Conservation (phyloP, 1,284 basidiomycete species). For the Afroboletus lepidellus region DNA sequence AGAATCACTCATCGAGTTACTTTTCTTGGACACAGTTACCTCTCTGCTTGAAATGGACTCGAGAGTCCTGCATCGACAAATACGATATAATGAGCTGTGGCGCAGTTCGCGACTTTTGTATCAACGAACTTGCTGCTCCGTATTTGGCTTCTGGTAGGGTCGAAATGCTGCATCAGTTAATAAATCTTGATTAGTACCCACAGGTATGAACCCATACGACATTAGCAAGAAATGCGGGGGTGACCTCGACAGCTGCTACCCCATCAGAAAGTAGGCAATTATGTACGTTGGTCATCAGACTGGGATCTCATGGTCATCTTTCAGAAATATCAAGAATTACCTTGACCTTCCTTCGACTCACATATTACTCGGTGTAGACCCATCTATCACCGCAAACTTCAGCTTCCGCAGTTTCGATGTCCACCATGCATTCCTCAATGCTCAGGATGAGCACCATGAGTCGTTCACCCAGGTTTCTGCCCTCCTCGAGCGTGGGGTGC, state of each 20-base stretch:
- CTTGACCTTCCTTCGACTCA: conserved; percentile 46
- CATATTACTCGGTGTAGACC: conserved; percentile 56
- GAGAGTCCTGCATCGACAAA: conserved; percentile 41
- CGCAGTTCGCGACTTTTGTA: conserved; percentile 43
- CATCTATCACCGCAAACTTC: conserved; percentile 42
- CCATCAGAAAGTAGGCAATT: conserved; percentile 41
- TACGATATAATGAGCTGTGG: conserved; percentile 54
- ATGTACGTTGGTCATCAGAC: background rate
- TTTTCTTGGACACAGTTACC: conserved; percentile 37
- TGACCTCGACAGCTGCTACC: conserved; percentile 41
- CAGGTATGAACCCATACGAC: conserved; percentile 47
- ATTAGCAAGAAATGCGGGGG: conserved; percentile 59
- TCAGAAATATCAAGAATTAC: conserved; percentile 50
- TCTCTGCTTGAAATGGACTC: conserved; percentile 47
- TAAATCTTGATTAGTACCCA: conserved; percentile 12
- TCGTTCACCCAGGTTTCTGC: conserved; percentile 60
- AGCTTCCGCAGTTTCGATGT: conserved; percentile 41
- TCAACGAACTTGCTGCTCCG: conserved; percentile 30
- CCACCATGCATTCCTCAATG: conserved; percentile 35
- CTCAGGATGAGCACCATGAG: conserved; percentile 43
- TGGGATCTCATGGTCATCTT: conserved; percentile 3
- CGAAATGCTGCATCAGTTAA: conserved; percentile 22
- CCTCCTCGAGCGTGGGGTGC: conserved; percentile 73
- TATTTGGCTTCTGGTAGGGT: conserved; percentile 38
- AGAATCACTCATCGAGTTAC: background rate